Base-by-base conservation (phyloP, 371 early-diverging fungal genomes). In the Actinomortierella ambigua region DNA sequence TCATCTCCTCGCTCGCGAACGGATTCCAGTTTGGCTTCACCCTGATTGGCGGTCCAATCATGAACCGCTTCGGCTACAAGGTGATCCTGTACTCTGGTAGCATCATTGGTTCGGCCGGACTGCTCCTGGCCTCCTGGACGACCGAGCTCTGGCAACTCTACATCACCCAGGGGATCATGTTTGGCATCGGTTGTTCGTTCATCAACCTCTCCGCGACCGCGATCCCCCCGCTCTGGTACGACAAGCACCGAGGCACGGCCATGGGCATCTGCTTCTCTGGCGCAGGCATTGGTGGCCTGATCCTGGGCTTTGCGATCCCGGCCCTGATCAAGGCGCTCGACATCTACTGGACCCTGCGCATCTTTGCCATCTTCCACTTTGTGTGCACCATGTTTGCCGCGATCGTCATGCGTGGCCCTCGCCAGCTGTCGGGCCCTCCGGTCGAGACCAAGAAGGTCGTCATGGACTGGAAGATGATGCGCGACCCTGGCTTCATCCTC, bases 201-300 rank as follows among this genome's bases (percentile, higher is more conserved):
- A 58, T 88, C 5, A 89, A 85, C 78, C 85, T 91, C 39, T 88
- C 92, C 1, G 86, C 86, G 47, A 77, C 90, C 14, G 77, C 85
- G 8, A 82, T 89, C 5, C 84, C 89, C 0, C 78, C 86, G 18
- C 88, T 93, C 51, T 93, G 89, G 88, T 94, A 92, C 60, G 59
- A 69, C 49, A 82, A 79, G 51, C 58, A 79, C 44, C 83, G 92
- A 18, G 90, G 90, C 1, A 61, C 90, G 26, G 93, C 92, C 1
- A 84, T 88, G n/a, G 93, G 93, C 7, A 61, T 91, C 9, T 88
- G 89, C 14, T 81, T 88, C 62, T 78, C 88, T 4, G 92, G 93
- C 2, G 83, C 85, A 1, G 87, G 88, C 51, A 58, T 90, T n/a
- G 92, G 92, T 44, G 92, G 90, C 24, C 66, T 91, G 22, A 57